Evolutionary conservation across 2,329 filamentous ascomycete species (phyloP).

Genomic region (Trichoderma sp.): DNA sequence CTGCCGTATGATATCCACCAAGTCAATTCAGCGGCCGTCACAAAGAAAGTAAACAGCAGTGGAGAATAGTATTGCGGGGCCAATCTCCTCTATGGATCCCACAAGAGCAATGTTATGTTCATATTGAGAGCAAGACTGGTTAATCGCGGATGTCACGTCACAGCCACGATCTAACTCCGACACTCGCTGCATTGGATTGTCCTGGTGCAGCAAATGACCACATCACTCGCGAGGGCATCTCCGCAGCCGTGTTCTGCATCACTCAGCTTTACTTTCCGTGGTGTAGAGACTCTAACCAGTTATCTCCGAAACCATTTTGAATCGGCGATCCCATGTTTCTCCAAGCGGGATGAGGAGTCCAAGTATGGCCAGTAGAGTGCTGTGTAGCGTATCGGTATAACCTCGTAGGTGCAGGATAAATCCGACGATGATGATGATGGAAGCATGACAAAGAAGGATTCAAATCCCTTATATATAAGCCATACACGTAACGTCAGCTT

Average conservation of each 20-base stretch:
- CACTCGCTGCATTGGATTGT: not conserved
- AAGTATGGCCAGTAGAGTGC: not conserved
- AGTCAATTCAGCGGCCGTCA: not conserved
- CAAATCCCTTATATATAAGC: not conserved
- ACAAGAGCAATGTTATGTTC: not conserved
- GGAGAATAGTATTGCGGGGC: slow-evolving; percentile 22
- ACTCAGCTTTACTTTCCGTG: not conserved
- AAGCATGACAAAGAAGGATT: not conserved
- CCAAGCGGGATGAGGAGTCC: not conserved
- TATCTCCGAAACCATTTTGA: not conserved
- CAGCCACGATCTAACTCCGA: not conserved
- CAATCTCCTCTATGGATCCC: not conserved
- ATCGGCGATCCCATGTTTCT: not conserved
- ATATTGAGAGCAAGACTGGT: not conserved
- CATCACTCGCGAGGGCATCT: not conserved
- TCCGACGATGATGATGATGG: not conserved
- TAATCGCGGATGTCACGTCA: not conserved
- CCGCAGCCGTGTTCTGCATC: not conserved
- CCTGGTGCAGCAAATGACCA: not conserved
- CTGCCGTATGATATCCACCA: not conserved
- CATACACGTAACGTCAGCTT: not conserved
- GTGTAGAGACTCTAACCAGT: not conserved
- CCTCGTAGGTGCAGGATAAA: too few relatives aligned
- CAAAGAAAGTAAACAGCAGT: not conserved
- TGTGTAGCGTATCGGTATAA: not conserved